Conservation (phyloP, 2,329 filamentous ascomycete species). For the Penicillium sp. region DNA sequence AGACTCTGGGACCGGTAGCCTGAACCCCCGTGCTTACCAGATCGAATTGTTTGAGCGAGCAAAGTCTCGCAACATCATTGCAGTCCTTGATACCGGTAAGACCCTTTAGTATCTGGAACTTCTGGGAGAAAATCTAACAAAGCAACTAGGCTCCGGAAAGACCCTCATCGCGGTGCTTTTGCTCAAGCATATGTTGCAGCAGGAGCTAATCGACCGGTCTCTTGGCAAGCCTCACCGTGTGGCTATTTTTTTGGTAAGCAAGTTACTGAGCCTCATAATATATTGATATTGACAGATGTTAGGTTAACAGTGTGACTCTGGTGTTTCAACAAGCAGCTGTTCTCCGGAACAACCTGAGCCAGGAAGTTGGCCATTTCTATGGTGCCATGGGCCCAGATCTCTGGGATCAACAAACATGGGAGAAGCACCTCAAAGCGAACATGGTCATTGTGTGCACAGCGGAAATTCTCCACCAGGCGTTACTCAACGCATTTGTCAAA, state of each 20-base stretch:
- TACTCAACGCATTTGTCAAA: constrained; percentile 73
- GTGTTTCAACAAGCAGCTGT: constrained; percentile 88
- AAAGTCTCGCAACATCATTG: constrained; percentile 81
- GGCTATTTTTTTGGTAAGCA: constrained; percentile 76
- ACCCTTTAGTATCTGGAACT: background rate
- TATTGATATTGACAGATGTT: constrained; percentile 2
- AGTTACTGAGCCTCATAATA: background rate
- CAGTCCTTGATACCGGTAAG: constrained; percentile 83
- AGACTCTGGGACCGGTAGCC: constrained; percentile 61
- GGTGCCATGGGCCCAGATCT: constrained; percentile 66
- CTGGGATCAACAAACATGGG: constrained; percentile 62
- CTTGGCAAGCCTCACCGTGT: constrained; percentile 61
- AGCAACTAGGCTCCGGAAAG: constrained; percentile 73
- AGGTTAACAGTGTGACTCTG: constrained; percentile 83
- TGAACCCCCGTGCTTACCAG: constrained; percentile 84
- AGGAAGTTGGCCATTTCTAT: constrained; percentile 70
- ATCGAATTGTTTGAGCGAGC: constrained; percentile 86
- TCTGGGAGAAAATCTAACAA: background rate
- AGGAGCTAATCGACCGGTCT: constrained; percentile 71
- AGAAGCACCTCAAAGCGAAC: constrained; percentile 58
- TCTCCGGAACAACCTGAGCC: constrained; percentile 75
- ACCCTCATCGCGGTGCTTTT: constrained; percentile 92
- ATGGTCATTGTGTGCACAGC: constrained; percentile 92
- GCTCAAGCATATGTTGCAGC: constrained; percentile 70
- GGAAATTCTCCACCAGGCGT: constrained; percentile 75